These are phyloP conservation scores for Talaromyces amestolkiae DNA, from an alignment of 2,329 filamentous ascomycete species.

Conservation along the genomic window DNA sequence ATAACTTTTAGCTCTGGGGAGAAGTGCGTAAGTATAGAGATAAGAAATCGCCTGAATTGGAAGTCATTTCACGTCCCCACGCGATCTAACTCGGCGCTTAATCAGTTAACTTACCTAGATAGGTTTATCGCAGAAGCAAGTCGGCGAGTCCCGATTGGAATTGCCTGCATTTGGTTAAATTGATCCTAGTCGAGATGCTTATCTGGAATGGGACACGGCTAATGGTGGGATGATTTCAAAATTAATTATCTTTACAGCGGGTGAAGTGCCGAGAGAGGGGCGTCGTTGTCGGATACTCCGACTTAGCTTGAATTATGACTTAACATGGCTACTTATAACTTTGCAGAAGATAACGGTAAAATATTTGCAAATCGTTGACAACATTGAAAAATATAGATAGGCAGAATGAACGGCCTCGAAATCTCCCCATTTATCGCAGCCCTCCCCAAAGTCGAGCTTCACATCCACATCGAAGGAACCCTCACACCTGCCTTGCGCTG, in stretches of 20 bases:
- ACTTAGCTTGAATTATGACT: neutral
- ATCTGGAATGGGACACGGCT: neutral
- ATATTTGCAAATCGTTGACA: too few relatives aligned
- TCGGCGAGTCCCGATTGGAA: neutral
- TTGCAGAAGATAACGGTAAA: too few relatives aligned
- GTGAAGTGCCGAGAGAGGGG: neutral
- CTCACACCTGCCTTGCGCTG: slow-evolving; percentile 43
- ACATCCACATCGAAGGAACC: slow-evolving; percentile 50
- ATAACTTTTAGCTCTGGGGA: neutral
- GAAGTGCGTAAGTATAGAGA: slow-evolving; percentile 14
- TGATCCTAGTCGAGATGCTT: neutral
- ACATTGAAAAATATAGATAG: neutral
- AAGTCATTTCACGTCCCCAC: neutral
- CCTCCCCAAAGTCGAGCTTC: slow-evolving; percentile 48
- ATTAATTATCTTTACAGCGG: neutral
- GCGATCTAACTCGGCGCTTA: neutral
- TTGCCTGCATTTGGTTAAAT: neutral
- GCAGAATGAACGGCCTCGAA: slow-evolving; percentile 21
- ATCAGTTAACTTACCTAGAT: neutral
- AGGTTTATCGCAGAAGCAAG: neutral
- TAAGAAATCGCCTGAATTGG: neutral
- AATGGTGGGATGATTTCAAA: neutral
- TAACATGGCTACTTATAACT: too few relatives aligned
- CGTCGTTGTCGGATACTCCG: neutral
- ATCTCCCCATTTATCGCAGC: slow-evolving; percentile 33